phyloP scores from a whole-genome alignment of 2,329 filamentous ascomycete genomes.

The Bertia moriformis region DNA sequence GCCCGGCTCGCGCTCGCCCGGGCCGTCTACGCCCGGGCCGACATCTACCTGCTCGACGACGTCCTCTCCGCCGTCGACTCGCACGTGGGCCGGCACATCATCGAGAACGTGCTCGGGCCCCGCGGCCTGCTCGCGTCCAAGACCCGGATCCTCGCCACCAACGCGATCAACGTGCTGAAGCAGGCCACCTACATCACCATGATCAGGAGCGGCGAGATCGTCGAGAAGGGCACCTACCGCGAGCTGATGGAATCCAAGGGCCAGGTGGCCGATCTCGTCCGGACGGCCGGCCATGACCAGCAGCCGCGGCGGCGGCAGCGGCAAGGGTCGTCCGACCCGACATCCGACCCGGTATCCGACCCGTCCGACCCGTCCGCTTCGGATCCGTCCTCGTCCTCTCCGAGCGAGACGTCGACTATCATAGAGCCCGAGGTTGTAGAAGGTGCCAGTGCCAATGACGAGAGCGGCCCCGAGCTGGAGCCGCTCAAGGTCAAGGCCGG shows the following conservation, averaged over 20 bases:
- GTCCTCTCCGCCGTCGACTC: slow-evolving; percentile 95
- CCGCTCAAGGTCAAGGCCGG: slow-evolving; percentile 57
- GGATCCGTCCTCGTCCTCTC: slow-evolving; percentile 29
- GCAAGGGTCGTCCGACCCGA: slow-evolving; percentile 22
- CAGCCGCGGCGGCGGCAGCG: slow-evolving; percentile 13
- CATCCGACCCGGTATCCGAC: slow-evolving; percentile 21
- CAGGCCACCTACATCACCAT: slow-evolving; percentile 82
- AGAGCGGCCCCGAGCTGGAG: slow-evolving; percentile 60
- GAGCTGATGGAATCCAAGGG: slow-evolving; percentile 91
- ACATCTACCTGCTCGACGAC: slow-evolving; percentile 89
- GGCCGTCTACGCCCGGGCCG: slow-evolving; percentile 91
- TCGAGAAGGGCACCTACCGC: slow-evolving; percentile 79
- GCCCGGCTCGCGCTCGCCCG: slow-evolving; percentile 81
- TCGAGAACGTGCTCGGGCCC: slow-evolving; percentile 80
- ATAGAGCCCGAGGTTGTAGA: slow-evolving; percentile 44
- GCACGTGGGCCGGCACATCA: slow-evolving; percentile 87
- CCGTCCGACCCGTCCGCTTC: no score
- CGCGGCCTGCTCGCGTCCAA: slow-evolving; percentile 72
- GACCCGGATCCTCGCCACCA: slow-evolving; percentile 85
- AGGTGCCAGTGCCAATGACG: slow-evolving; percentile 65
- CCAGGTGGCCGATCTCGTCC: slow-evolving; percentile 71
- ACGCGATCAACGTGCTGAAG: slow-evolving; percentile 79
- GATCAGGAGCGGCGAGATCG: slow-evolving; percentile 66
- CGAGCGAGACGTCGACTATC: slow-evolving; percentile 43
- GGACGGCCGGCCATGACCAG: slow-evolving; percentile 50